Conservation (phyloP, 371 early-diverging fungal genomes). For the Quaeritorhiza haematococci region DNA sequence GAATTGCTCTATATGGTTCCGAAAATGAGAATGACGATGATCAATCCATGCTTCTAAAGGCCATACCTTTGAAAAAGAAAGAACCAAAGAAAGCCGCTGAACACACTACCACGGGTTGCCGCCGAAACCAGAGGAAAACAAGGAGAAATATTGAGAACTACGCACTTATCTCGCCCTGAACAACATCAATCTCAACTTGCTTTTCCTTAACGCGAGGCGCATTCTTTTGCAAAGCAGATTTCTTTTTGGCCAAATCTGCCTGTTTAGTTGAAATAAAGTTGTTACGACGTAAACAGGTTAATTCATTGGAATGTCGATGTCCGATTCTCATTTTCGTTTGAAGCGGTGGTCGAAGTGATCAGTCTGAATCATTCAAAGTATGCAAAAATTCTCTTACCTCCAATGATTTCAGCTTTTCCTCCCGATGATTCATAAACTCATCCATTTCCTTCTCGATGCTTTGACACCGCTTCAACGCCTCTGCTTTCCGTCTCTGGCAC, state of each 20-base stretch:
- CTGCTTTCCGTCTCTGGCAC: slow-evolving; percentile 28
- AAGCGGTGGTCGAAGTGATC: too few relatives aligned
- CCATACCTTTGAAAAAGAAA: not conserved
- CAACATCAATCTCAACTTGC: slow-evolving; percentile 65
- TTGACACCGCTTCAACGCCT: slow-evolving; percentile 14
- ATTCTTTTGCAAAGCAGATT: slow-evolving; percentile 48
- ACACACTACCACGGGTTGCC: too few relatives aligned
- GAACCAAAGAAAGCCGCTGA: too few relatives aligned
- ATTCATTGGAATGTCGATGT: too few relatives aligned
- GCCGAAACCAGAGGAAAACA: too few relatives aligned
- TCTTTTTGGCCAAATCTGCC: slow-evolving; percentile 56
- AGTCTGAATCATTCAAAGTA: too few relatives aligned
- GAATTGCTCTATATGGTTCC: slow-evolving; percentile 47
- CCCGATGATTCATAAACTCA: slow-evolving; percentile 72
- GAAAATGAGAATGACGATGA: not conserved
- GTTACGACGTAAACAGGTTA: too few relatives aligned
- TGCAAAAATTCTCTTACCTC: slow-evolving; percentile 35
- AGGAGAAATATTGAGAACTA: too few relatives aligned
- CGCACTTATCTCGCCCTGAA: slow-evolving; percentile 64
- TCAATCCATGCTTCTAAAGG: not conserved
- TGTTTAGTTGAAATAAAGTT: slow-evolving; percentile 25
- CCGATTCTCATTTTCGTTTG: too few relatives aligned
- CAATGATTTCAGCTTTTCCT: slow-evolving; percentile 77
- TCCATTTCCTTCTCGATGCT: slow-evolving; percentile 78
- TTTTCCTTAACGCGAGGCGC: slow-evolving; percentile 51